Base-by-base conservation (phyloP, 2,329 filamentous ascomycete genomes). In the Thermoascus crustaceus region DNA sequence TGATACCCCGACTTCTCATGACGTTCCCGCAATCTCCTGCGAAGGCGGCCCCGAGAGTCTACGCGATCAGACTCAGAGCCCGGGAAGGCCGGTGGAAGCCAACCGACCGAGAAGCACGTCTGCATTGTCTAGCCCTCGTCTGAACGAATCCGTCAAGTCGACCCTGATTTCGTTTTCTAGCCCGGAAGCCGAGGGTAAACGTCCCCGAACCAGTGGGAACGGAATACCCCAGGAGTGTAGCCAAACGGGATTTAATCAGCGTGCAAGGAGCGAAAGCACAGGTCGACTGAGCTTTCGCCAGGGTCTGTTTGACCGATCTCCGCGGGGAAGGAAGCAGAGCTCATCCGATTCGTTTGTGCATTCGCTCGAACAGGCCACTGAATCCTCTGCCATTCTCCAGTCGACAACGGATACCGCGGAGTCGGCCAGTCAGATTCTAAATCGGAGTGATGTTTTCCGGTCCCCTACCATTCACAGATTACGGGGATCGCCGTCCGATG, bases 391-490 rank as follows among this genome's bases (percentile, higher is more conserved):
- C 20, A 70, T 81, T 2, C 70, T 78, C 3, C 84, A 82, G 3
- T 79, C 77, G 1, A 76, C 74, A 35, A 82, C 88, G 26, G 85
- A 88, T 39, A 76, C 71, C n/a, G 70, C 71, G 37, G 80, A 82
- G 31, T 93, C 88, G 3, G 89, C 85, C 2, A 96, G 89, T 55
- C 87, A 94, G 58, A 95, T 96, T 23, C 66, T 98, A 6, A 75
- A 77, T 35, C 78, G 84, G 21, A 95, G 87, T 48, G 85, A 91
- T 48, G 82, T 95, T 6, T 96, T 98, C 51, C 79, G 83, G 46
- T 80, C 79, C 17, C 86, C 86, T 10, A 84, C 81, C 0, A 75
- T 87, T 31, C 51, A 61, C 32, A 55, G 52, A 23, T 46, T 58
- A 46, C 47, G 53, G 14, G 42, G 49, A 27, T 46, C 43, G n/a